Percentiles rank a stretch among this genome's conserved stretches.
These are phyloP conservation scores for Pythium dissimile DNA, from an alignment of 352 stramenopile species.

Conservation along the genomic window DNA sequence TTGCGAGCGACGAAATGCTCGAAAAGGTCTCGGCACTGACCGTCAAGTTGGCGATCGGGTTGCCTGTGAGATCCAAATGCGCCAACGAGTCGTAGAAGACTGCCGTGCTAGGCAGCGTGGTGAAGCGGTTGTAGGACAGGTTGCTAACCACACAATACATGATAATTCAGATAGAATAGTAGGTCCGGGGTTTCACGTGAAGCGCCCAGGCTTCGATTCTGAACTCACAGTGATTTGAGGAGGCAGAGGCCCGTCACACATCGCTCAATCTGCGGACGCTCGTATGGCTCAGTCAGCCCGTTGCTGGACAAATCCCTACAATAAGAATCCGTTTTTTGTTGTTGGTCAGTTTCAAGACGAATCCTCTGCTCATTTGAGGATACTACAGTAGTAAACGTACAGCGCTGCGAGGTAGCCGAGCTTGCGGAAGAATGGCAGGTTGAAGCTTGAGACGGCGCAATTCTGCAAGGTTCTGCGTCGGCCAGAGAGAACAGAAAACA, in stretches of 20 bases:
- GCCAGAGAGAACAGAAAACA: neutral
- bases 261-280: slow-evolving; percentile 2
- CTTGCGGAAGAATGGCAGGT: slow-evolving; percentile 3
- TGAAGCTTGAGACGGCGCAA: slow-evolving; percentile 4
- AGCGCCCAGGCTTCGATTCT: neutral
- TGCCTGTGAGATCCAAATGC: slow-evolving; percentile 1
- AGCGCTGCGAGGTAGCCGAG: slow-evolving; percentile 4
- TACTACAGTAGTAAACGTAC: neutral
- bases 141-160: neutral
- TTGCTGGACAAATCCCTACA: slow-evolving; percentile 5
- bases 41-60: slow-evolving; percentile 18
- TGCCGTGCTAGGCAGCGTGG: neutral
- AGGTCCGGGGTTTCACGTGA: no score
- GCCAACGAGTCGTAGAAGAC: neutral
- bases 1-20: slow-evolving; percentile 4
- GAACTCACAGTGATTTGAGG: slow-evolving; percentile 9
- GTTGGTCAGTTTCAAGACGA: no score
- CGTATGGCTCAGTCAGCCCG: slow-evolving; percentile 6
- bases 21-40: slow-evolving; percentile 10
- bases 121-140: slow-evolving; percentile 6
- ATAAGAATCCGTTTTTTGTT: no score
- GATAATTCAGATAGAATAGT: neutral
- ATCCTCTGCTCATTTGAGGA: neutral
- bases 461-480: slow-evolving; percentile 1
- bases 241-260: slow-evolving; percentile 5